A percentile compares a stretch with the other conserved stretches of the same genome.
phyloP scores from a whole-genome alignment of 441 rosid genomes.

The Aquilaria agallochum region DNA sequence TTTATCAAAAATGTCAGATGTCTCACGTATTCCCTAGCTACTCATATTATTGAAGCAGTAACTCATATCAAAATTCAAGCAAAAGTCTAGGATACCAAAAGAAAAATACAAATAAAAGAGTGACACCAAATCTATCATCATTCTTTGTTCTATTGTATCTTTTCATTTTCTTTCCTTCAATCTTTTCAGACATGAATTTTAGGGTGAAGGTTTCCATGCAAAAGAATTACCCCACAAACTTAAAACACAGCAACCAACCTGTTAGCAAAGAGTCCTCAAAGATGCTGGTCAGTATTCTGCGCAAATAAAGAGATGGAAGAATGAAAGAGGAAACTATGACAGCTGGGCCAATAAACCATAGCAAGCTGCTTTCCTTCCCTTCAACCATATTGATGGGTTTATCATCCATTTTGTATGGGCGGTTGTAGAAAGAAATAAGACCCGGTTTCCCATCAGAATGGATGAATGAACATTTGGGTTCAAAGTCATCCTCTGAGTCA shows the following conservation, averaged over 20 bases:
- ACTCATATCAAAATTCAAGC: too few relatives aligned
- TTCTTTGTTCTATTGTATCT: too few relatives aligned
- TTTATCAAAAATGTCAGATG: too few relatives aligned
- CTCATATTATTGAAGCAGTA: too few relatives aligned
- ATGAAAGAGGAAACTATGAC: constrained; percentile 91
- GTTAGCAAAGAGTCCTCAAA: constrained; percentile 95
- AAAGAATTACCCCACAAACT: not conserved
- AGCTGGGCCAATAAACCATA: constrained; percentile 87
- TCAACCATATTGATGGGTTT: constrained; percentile 25
- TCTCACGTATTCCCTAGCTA: too few relatives aligned
- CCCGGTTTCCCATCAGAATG: constrained; percentile 69
- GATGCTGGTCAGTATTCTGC: constrained; percentile 63
- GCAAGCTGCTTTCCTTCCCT: constrained; percentile 44
- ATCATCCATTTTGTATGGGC: constrained; percentile 40
- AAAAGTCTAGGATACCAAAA: too few relatives aligned
- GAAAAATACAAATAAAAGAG: too few relatives aligned
- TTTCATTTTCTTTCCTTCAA: too few relatives aligned
- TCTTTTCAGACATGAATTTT: too few relatives aligned
- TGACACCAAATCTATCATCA: too few relatives aligned
- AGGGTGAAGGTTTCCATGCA: not conserved
- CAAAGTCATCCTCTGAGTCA: constrained; percentile 31
- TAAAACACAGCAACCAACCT: constrained; percentile 34
- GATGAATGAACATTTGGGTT: constrained; percentile 27
- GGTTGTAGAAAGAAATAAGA: constrained; percentile 73
- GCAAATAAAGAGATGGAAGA: constrained; percentile 79